These are phyloP conservation scores for Solanum rostratum DNA, from an alignment of 257 asterid genomes.

Conservation along the genomic window DNA sequence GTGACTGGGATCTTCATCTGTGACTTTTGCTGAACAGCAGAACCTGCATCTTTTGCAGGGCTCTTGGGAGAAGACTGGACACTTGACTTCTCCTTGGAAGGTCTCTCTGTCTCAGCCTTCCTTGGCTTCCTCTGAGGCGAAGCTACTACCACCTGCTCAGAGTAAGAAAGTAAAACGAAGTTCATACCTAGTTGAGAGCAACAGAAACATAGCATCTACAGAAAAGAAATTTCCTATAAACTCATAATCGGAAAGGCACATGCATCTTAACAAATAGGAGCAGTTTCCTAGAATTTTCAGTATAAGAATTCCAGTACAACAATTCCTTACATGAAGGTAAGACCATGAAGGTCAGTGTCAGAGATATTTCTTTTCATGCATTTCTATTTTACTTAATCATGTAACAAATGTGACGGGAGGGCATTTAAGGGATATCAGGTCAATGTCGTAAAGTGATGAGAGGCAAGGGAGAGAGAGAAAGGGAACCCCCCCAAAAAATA, in stretches of 20 bases:
- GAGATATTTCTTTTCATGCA: not conserved
- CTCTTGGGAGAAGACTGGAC: slow-evolving; percentile 37
- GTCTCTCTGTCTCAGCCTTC: slow-evolving; percentile 14
- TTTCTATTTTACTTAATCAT: not conserved
- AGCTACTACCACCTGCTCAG: slow-evolving; percentile 42
- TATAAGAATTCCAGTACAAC: not conserved
- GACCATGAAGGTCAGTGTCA: not conserved
- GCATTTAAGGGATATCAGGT: not conserved
- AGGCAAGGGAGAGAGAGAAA: not conserved
- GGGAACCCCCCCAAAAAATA: not conserved
- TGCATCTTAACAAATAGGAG: not conserved
- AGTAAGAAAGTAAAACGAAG: not conserved
- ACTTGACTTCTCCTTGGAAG: slow-evolving; percentile 14
- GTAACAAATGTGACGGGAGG: not conserved
- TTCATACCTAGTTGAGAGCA: not conserved
- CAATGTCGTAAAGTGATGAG: not conserved
- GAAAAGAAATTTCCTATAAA: not conserved
- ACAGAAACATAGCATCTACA: not conserved
- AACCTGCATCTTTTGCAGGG: slow-evolving; percentile 29
- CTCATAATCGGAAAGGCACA: not conserved
- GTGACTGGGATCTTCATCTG: slow-evolving; percentile 12
- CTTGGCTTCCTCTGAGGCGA: slow-evolving; percentile 16
- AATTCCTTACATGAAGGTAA: not conserved
- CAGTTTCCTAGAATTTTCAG: not conserved
- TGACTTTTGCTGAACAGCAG: slow-evolving; percentile 19